These are phyloP conservation scores for Lanmaoa pseudosensibilis DNA, from an alignment of 768 basidiomycete species.

Conservation along the genomic window DNA sequence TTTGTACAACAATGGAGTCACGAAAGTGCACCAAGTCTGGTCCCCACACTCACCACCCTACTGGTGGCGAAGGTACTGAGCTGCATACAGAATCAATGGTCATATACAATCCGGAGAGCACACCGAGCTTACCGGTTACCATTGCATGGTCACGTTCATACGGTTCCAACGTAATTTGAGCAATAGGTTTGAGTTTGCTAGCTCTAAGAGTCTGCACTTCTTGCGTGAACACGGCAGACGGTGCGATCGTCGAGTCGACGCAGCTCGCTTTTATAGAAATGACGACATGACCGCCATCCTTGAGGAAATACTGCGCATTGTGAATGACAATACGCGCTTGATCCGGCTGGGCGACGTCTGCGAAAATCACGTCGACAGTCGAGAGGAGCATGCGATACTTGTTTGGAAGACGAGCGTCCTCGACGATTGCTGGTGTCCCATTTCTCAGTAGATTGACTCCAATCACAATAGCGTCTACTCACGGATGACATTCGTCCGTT, in stretches of 20 bases:
- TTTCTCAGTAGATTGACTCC: constrained; percentile 1
- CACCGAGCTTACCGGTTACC: constrained; percentile 63
- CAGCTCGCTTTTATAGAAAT: constrained; percentile 99
- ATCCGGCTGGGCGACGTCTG: constrained; percentile 97
- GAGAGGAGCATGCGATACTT: constrained; percentile 97
- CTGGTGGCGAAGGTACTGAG: constrained; percentile 48
- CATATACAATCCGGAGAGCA: neutral
- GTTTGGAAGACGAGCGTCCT: constrained; percentile 95
- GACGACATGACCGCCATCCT: constrained; percentile 87
- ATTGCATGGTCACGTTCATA: constrained; percentile 91
- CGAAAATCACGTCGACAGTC: constrained; percentile 95
- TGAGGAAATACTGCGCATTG: constrained; percentile 95
- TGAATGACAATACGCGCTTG: constrained; percentile 94
- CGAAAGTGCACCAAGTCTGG: neutral
- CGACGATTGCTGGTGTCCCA: constrained; percentile 73
- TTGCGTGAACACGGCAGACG: constrained; percentile 84
- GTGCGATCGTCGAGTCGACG: constrained; percentile 92
- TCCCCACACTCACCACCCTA: constrained; percentile 15
- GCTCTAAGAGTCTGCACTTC: constrained; percentile 82
- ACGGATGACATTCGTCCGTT: constrained; percentile 99
- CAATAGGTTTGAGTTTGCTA: constrained; percentile 86
- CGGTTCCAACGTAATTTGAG: constrained; percentile 94
- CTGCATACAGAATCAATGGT: constrained; percentile 24
- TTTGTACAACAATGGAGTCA: constrained; percentile 13
- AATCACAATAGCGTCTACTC: constrained; percentile 32